Percentiles rank a stretch among this genome's conserved stretches.
Conservation (phyloP, 2,329 filamentous ascomycete species). For the Exserohilum turcica region DNA sequence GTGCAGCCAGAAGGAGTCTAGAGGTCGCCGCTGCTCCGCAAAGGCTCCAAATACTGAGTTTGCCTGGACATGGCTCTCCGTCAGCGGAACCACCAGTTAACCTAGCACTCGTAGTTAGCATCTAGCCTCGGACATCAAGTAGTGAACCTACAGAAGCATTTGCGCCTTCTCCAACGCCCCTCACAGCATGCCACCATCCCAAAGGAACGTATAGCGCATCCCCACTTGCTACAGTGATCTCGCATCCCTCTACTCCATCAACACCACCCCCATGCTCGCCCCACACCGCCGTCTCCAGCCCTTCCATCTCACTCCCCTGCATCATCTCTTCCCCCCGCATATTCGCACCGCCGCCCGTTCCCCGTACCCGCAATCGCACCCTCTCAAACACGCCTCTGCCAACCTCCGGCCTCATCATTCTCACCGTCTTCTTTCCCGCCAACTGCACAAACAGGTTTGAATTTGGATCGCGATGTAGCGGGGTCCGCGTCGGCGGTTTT, state of each 20-base stretch:
- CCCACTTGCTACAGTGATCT: conserved; percentile 62
- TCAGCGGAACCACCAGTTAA: conserved; percentile 83
- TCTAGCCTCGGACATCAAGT: neutral
- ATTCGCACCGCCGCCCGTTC: conserved; percentile 49
- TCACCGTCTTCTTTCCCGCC: conserved; percentile 71
- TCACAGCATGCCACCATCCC: conserved; percentile 87
- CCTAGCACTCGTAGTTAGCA: conserved; percentile 48
- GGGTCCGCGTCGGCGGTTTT: conserved; percentile 82
- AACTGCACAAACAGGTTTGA: conserved; percentile 91
- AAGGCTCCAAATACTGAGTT: neutral
- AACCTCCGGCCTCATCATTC: conserved; percentile 68
- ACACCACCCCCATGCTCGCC: conserved; percentile 26
- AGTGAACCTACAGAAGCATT: conserved; percentile 60
- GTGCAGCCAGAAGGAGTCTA: conserved; percentile 25
- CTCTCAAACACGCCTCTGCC: conserved; percentile 69
- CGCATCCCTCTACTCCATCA: conserved; percentile 26
- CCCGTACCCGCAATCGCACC: conserved; percentile 51
- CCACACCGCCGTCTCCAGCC: conserved; percentile 76
- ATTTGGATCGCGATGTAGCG: conserved; percentile 90
- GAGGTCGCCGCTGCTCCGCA: neutral
- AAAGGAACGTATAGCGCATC: conserved; percentile 80
- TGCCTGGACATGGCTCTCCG: neutral
- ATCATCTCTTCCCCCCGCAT: conserved; percentile 90
- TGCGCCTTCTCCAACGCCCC: conserved; percentile 63
- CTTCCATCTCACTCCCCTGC: conserved; percentile 71